Evolutionary conservation across 2,329 filamentous ascomycete genomes (phyloP).

Genomic region (Aspergillus novoparasiticus): DNA sequence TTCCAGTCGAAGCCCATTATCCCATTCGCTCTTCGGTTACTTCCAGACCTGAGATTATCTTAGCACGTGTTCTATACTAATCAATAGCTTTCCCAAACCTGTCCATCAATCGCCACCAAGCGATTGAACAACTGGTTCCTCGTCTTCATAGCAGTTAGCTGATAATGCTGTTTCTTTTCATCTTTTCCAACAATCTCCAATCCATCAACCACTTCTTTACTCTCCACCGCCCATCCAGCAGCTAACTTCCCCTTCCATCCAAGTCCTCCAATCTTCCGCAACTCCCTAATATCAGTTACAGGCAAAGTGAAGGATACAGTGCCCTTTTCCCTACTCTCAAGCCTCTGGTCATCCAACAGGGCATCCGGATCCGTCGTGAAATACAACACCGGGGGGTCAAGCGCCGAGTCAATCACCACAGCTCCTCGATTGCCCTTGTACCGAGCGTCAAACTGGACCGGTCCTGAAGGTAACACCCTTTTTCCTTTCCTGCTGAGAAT

Average conservation of each 20-base stretch:
- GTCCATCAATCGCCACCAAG: constrained; percentile 71
- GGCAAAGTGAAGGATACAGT: constrained; percentile 70
- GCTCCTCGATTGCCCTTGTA: constrained; percentile 72
- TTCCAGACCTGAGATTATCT: constrained; percentile 28
- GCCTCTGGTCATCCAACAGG: constrained; percentile 45
- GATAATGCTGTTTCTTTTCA: constrained; percentile 52
- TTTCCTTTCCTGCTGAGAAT: constrained; percentile 59
- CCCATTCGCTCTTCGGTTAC: constrained; percentile 4
- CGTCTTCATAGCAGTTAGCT: constrained; percentile 70
- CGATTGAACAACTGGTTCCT: constrained; percentile 79
- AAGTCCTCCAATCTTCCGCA: constrained; percentile 78
- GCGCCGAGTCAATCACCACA: constrained; percentile 61
- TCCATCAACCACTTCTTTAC: constrained; percentile 74
- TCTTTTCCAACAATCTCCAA: constrained; percentile 65
- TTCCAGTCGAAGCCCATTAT: neutral
- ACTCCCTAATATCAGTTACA: constrained; percentile 70
- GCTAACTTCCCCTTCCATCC: constrained; percentile 85
- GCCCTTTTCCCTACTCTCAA: constrained; percentile 54
- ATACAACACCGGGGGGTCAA: constrained; percentile 53
- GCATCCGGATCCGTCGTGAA: constrained; percentile 54
- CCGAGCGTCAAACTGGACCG: constrained; percentile 74
- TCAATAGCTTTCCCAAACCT: constrained; percentile 82
- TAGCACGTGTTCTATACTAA: constrained; percentile 16
- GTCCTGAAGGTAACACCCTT: constrained; percentile 58
- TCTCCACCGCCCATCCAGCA: constrained; percentile 73